A percentile compares a stretch with the other conserved stretches of the same genome.
Conservation (phyloP, 2,329 filamentous ascomycete species). For the Chalaropsis thielavioides region DNA sequence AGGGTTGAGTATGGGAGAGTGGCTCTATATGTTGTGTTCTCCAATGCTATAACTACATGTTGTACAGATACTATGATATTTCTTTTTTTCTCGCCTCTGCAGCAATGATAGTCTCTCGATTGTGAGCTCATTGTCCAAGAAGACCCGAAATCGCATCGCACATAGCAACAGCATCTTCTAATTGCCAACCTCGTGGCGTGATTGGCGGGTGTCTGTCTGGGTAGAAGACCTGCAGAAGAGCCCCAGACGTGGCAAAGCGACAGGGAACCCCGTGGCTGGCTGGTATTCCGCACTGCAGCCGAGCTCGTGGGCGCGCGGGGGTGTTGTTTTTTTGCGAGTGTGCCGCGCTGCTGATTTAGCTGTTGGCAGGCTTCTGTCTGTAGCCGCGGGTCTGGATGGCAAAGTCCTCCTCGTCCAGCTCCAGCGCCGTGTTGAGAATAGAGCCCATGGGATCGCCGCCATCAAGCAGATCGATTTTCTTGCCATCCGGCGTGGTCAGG, state of each 20-base stretch:
- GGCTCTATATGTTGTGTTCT: conserved; percentile 7
- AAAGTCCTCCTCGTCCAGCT: conserved; percentile 27
- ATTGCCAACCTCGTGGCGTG: background rate
- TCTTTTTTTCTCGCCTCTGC: background rate
- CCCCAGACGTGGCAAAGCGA: background rate
- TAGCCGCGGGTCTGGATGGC: conserved; percentile 34
- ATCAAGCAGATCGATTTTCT: conserved; percentile 57
- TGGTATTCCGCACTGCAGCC: background rate
- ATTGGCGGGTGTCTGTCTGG: background rate
- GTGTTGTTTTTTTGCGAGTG: no score
- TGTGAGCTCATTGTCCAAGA: background rate
- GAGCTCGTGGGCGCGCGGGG: no score
- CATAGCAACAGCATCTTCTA: background rate
- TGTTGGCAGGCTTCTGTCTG: conserved; percentile 29
- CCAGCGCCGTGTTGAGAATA: conserved; percentile 29
- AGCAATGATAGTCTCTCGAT: background rate
- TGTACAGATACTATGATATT: conserved; percentile 12
- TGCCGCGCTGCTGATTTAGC: background rate
- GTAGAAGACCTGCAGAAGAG: background rate
- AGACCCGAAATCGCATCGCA: background rate
- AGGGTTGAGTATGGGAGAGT: background rate
- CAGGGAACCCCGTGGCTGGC: background rate
- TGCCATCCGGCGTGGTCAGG: conserved; percentile 49
- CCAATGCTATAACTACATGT: conserved; percentile 10
- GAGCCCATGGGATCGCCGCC: conserved; percentile 53